Evolutionary conservation across 257 asterid genomes (phyloP).

Genomic region (Nicotiana otophora): DNA sequence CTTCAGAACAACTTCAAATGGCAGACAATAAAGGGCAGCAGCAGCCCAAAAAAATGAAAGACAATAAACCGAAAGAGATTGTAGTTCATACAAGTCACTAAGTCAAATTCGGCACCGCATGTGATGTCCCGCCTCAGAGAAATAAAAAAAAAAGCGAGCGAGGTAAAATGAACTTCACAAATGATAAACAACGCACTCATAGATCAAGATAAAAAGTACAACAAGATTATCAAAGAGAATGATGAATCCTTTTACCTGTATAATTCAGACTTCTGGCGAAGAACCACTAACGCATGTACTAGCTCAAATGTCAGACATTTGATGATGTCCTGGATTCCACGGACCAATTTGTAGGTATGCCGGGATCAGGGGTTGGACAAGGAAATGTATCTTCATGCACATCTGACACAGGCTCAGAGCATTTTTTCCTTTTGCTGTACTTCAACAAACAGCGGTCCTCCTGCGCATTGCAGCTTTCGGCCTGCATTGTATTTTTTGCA

Average conservation of each 20-base stretch:
- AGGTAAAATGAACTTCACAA: background rate
- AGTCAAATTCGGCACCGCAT: background rate
- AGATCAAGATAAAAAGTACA: background rate
- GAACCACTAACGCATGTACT: conserved; percentile 8
- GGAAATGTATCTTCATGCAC: background rate
- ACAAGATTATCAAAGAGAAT: background rate
- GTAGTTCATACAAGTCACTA: background rate
- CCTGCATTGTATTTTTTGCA: conserved; percentile 15
- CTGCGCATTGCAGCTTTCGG: conserved; percentile 23
- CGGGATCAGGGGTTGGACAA: conserved; percentile 14
- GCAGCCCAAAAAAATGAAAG: too few species aligned
- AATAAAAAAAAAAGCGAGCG: background rate
- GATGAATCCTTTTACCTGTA: conserved; percentile 30
- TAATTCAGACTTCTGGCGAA: conserved; percentile 18
- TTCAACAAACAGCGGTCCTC: conserved; percentile 35
- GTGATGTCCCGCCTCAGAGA: background rate
- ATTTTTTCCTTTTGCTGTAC: conserved; percentile 39
- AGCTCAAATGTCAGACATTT: conserved; percentile 24
- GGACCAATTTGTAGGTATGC: conserved; percentile 27
- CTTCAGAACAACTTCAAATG: too few species aligned
- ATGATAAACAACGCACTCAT: background rate
- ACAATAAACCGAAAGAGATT: too few species aligned
- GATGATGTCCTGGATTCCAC: conserved; percentile 32
- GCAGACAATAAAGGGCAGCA: too few species aligned
- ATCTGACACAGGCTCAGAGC: conserved; percentile 19